Evolutionary conservation across 2,329 filamentous ascomycete species (phyloP).

Genomic region (Macrophomina tecta): DNA sequence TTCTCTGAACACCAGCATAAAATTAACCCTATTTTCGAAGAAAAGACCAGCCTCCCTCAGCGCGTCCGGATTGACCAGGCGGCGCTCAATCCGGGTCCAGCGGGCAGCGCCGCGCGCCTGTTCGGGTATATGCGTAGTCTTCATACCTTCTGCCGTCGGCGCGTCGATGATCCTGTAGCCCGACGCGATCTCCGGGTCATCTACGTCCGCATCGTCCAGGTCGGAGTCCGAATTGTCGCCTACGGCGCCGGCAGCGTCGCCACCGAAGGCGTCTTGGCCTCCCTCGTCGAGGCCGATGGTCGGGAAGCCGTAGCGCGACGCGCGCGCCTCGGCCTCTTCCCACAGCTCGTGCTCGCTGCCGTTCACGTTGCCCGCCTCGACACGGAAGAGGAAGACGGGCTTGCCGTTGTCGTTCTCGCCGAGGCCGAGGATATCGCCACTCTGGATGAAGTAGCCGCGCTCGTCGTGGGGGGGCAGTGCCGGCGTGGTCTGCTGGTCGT

Average conservation of each 20-base stretch:
- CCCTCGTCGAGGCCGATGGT: slow-evolving; percentile 3
- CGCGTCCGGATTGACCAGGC: slow-evolving; percentile 33
- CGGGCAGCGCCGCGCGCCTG: slow-evolving; percentile 1
- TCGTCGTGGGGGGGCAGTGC: neutral
- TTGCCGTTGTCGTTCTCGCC: slow-evolving; percentile 7
- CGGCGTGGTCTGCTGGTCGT: too few species aligned
- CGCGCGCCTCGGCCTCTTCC: slow-evolving; percentile 26
- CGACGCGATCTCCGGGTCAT: slow-evolving; percentile 29
- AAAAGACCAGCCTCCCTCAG: slow-evolving; percentile 31
- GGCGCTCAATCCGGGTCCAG: slow-evolving; percentile 35
- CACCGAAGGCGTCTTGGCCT: neutral
- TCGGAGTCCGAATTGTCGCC: neutral
- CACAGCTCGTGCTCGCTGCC: slow-evolving; percentile 3
- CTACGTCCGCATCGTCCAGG: neutral
- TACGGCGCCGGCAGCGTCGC: neutral
- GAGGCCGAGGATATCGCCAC: slow-evolving; percentile 22
- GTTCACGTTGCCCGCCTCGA: neutral
- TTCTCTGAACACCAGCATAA: slow-evolving; percentile 32
- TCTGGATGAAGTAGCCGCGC: neutral
- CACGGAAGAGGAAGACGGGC: neutral
- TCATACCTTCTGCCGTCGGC: slow-evolving; percentile 9
- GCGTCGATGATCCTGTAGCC: slow-evolving; percentile 17
- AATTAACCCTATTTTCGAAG: slow-evolving; percentile 33
- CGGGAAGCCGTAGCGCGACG: slow-evolving; percentile 29
- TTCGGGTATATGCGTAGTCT: neutral